Evolutionary conservation across 2,329 filamentous ascomycete species (phyloP).

Genomic region (Corniculantispora saksenae): DNA sequence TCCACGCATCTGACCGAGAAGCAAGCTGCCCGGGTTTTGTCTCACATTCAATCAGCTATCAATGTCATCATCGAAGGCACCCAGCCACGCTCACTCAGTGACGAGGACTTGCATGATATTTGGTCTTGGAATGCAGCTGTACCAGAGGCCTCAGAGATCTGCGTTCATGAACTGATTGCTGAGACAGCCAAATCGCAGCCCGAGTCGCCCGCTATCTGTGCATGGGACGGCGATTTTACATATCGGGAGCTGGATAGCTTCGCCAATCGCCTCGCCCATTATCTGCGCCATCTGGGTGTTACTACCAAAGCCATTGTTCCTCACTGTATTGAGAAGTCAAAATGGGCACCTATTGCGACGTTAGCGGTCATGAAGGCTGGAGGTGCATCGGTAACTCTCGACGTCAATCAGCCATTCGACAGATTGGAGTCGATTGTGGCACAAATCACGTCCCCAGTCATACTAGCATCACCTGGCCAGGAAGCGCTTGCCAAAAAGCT

Average conservation of each 20-base stretch:
- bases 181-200: neutral
- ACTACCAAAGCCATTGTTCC: constrained; percentile 20
- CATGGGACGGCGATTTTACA: constrained; percentile 43
- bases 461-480: constrained; percentile 18
- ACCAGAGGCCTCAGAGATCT: neutral
- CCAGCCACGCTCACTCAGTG: neutral
- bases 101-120: neutral
- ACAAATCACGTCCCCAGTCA: constrained; percentile 3
- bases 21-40: neutral
- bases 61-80: neutral
- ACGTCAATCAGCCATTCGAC: constrained; percentile 13
- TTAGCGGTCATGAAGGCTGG: constrained; percentile 18
- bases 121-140: neutral
- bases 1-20: neutral
- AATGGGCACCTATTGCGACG: constrained; percentile 20
- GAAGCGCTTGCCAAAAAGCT: constrained; percentile 9
- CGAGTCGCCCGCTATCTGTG: neutral
- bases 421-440: constrained; percentile 11
- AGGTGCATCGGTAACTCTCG: constrained; percentile 25
- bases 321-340: constrained; percentile 21
- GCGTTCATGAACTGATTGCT: neutral
- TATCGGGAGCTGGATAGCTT: constrained; percentile 33
- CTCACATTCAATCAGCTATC: neutral
- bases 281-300: constrained; percentile 14
- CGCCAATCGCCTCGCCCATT: constrained; percentile 18